phyloP scores from a whole-genome alignment of 108 stramenopile genomes.

The Pseudonitzschia multiseries region DNA sequence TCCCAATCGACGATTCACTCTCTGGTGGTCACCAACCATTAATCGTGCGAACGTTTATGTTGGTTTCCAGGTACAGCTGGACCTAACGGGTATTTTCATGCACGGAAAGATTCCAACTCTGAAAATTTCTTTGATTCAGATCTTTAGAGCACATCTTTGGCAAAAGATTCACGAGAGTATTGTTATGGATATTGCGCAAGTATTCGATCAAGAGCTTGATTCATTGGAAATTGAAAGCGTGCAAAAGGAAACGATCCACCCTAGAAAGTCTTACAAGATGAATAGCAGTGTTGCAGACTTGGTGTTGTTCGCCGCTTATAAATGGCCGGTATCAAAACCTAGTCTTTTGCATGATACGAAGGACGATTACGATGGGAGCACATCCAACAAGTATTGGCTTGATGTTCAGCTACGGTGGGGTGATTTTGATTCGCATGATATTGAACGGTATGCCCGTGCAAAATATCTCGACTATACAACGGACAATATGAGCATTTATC shows the following conservation, averaged over 20 bases:
- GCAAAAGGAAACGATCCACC: constrained; percentile 99
- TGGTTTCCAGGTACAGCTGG: constrained; percentile 99
- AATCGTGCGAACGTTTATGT: constrained; percentile 99
- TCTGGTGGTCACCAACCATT: constrained; percentile 99
- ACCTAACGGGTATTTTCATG: constrained; percentile 99
- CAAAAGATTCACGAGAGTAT: constrained; percentile 99
- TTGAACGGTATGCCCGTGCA: constrained; percentile 96
- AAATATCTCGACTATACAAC: constrained; percentile 99
- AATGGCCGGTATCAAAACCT: constrained; percentile 98
- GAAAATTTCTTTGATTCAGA: constrained; percentile 92
- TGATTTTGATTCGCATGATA: constrained; percentile 99
- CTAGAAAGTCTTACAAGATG: constrained; percentile 99
- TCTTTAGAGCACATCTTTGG: constrained; percentile 98
- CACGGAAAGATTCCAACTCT: constrained; percentile 99
- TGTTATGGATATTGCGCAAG: constrained; percentile 98
- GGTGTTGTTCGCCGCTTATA: constrained; percentile 97
- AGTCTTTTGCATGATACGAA: constrained; percentile 96
- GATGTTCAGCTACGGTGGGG: constrained; percentile 99
- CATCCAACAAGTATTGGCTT: constrained; percentile 98
- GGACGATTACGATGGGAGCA: constrained; percentile 95
- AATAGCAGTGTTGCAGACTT: constrained; percentile 99
- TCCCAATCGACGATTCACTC: constrained; percentile 98
- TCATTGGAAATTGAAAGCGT: constrained; percentile 98
- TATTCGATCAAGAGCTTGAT: constrained; percentile 98
- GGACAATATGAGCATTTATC: constrained; percentile 99